A percentile compares a stretch with the other conserved stretches of the same genome.
phyloP scores from a whole-genome alignment of 768 basidiomycete genomes.

The Lepiota subincarnata region DNA sequence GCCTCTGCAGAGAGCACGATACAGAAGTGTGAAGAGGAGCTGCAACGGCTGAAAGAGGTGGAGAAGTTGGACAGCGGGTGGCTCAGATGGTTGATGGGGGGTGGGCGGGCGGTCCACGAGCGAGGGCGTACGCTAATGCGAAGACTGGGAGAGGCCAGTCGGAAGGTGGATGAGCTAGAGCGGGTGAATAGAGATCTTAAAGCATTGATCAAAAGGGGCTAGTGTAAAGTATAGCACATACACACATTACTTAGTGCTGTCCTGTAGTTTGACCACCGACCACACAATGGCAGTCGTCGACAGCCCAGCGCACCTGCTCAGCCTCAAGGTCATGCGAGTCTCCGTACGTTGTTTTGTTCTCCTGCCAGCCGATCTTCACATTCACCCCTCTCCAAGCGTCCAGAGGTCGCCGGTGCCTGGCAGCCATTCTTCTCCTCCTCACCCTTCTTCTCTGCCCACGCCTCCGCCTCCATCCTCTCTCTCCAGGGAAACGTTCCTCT shows the following conservation, averaged over 20 bases:
- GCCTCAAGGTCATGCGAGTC: slow-evolving; percentile 84
- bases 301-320: slow-evolving; percentile 60
- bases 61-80: slow-evolving; percentile 38
- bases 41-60: slow-evolving; percentile 63
- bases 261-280: slow-evolving; percentile 5
- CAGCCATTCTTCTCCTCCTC: slow-evolving; percentile 81
- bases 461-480: slow-evolving; percentile 72
- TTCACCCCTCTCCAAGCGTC: slow-evolving; percentile 45
- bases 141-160: slow-evolving; percentile 70
- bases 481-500: slow-evolving; percentile 70
- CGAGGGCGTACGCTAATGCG: slow-evolving; percentile 65
- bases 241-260: too few relatives aligned
- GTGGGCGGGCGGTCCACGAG: slow-evolving; percentile 48
- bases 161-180: slow-evolving; percentile 68
- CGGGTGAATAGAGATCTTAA: slow-evolving; percentile 64
- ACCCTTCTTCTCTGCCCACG: slow-evolving; percentile 74
- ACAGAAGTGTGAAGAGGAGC: slow-evolving; percentile 71
- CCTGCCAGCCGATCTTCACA: slow-evolving; percentile 8
- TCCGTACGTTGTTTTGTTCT: slow-evolving; percentile 46
- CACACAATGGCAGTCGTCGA: slow-evolving; percentile 35
- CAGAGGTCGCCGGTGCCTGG: slow-evolving; percentile 72
- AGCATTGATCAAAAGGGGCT: slow-evolving; percentile 38
- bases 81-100: slow-evolving; percentile 30
- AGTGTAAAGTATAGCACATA: slow-evolving; percentile 19
- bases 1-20: slow-evolving; percentile 58